Percentiles rank a stretch among this genome's conserved stretches.
These are phyloP conservation scores for Adansonia rubrostipa DNA, from an alignment of 441 rosid species.

Conservation along the genomic window DNA sequence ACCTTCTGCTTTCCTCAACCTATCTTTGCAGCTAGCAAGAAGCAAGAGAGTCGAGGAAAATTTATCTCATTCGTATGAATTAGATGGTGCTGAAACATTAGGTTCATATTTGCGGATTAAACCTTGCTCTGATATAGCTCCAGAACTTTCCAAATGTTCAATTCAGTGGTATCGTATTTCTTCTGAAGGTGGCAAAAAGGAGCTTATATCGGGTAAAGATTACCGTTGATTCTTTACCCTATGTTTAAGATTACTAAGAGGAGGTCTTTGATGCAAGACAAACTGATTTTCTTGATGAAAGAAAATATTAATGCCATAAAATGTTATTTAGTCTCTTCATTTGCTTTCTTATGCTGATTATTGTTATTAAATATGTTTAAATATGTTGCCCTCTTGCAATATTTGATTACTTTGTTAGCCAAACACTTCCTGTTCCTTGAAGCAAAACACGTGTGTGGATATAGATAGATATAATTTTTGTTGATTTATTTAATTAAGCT, in stretches of 20 bases:
- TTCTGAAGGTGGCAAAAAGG: conserved; percentile 77
- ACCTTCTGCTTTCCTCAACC: conserved; percentile 21
- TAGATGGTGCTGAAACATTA: conserved; percentile 85
- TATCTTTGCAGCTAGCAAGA: conserved; percentile 56
- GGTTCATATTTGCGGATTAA: conserved; percentile 75
- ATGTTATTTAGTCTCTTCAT: background rate
- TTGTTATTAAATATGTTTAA: background rate
- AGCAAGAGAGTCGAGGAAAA: conserved; percentile 62
- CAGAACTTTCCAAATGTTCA: conserved; percentile 68
- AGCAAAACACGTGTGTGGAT: background rate
- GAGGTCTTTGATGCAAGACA: background rate
- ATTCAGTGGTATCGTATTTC: conserved; percentile 88
- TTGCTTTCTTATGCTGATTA: conserved; percentile 6
- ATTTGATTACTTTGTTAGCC: background rate
- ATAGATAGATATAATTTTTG: background rate
- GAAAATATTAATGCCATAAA: background rate
- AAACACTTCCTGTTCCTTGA: background rate
- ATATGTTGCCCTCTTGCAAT: background rate
- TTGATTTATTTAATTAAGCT: background rate
- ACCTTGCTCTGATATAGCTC: conserved; percentile 68
- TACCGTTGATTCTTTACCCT: background rate
- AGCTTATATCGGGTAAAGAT: conserved; percentile 77
- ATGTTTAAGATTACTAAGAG: background rate
- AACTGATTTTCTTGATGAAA: background rate
- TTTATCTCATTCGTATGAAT: conserved; percentile 55